Percentiles rank a stretch among this genome's conserved stretches.
Conservation (phyloP, 192 early-diverging fungal species). For the Podila epigama region DNA sequence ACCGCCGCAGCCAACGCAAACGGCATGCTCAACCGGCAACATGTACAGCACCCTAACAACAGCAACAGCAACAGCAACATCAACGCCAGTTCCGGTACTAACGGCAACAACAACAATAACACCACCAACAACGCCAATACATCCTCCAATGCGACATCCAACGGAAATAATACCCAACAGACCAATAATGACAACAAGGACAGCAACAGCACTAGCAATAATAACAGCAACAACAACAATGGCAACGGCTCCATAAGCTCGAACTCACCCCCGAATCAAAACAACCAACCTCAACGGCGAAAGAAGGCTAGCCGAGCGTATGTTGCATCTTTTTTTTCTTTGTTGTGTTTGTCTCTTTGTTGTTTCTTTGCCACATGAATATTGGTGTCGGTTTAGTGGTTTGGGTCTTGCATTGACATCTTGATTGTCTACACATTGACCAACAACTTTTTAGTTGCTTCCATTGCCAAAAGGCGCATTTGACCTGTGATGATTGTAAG, state of each 20-base stretch:
- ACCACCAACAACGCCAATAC: not conserved
- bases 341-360: not conserved
- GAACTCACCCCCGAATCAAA: slow-evolving; percentile 42
- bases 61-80: slow-evolving; percentile 16
- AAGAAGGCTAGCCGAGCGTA: slow-evolving; percentile 67
- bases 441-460: slow-evolving; percentile 54
- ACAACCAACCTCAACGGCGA: slow-evolving; percentile 40
- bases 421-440: not conserved
- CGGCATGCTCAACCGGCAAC: not conserved
- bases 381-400: not conserved
- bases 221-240: slow-evolving; percentile 6
- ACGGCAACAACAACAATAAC: not conserved
- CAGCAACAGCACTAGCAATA: slow-evolving; percentile 3
- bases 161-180: not conserved
- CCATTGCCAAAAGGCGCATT: slow-evolving; percentile 79
- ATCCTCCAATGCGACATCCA: not conserved
- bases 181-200: not conserved
- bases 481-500: slow-evolving; percentile 78
- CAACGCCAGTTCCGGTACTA: too few species aligned
- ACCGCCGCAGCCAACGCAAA: not conserved
- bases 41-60: too few species aligned
- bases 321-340: not conserved
- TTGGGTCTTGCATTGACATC: not conserved
- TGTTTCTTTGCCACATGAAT: not conserved
- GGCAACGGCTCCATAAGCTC: slow-evolving; percentile 13